Percentiles rank a stretch among this genome's conserved stretches.
These are phyloP conservation scores for Cladosporium sp. DNA, from an alignment of 2,329 filamentous ascomycete genomes.

Conservation along the genomic window DNA sequence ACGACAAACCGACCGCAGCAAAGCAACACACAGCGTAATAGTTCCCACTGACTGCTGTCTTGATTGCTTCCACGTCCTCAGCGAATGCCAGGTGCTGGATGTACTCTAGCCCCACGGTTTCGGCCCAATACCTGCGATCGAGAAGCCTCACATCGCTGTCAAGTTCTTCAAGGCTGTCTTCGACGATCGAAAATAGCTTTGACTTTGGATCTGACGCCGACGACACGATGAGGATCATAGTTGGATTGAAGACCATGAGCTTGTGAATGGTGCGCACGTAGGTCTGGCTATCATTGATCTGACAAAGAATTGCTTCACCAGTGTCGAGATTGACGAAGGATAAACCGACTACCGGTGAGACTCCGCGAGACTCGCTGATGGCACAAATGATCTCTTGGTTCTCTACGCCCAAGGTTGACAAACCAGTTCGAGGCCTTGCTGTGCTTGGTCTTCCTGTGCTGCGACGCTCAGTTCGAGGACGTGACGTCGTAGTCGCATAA, in stretches of 20 bases:
- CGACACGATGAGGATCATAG: constrained; percentile 69
- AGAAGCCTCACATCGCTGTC: constrained; percentile 53
- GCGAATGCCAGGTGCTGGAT: constrained; percentile 72
- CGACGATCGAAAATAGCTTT: constrained; percentile 66
- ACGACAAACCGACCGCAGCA: constrained; percentile 60
- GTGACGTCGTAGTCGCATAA: constrained; percentile 16
- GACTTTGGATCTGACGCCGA: constrained; percentile 66
- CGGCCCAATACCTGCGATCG: constrained; percentile 78
- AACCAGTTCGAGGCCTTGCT: constrained; percentile 47
- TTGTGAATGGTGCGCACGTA: constrained; percentile 87
- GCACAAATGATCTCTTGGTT: constrained; percentile 78
- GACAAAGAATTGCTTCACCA: constrained; percentile 76
- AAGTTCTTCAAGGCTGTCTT: constrained; percentile 62
- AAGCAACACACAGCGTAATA: constrained; percentile 82
- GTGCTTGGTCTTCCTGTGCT: constrained; percentile 30
- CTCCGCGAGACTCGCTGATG: constrained; percentile 77
- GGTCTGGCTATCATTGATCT: constrained; percentile 89
- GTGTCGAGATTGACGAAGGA: constrained; percentile 83
- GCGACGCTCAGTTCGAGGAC: constrained; percentile 19
- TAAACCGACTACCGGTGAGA: constrained; percentile 76
- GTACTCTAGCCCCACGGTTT: constrained; percentile 67
- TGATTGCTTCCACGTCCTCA: constrained; percentile 74
- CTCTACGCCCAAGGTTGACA: constrained; percentile 52
- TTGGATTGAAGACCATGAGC: constrained; percentile 71
- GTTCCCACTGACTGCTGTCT: constrained; percentile 72